phyloP scores from a whole-genome alignment of 2,329 filamentous ascomycete genomes.

The Elsinoe fawcettii region DNA sequence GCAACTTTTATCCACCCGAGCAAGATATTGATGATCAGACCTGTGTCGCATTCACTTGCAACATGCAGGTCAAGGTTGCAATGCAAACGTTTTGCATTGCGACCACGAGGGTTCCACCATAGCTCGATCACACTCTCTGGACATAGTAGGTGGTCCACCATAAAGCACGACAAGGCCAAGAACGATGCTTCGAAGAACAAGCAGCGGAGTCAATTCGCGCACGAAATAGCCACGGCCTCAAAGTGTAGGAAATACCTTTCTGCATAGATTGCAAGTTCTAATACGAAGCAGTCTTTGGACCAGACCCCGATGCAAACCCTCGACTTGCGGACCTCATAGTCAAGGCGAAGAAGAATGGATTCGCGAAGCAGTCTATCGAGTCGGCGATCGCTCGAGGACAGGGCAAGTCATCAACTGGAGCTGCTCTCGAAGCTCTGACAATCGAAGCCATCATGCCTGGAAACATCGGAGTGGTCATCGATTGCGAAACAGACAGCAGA shows the following conservation, averaged over 20 bases:
- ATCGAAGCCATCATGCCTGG: conserved; percentile 75
- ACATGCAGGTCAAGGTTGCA: conserved; percentile 11
- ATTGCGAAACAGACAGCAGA: conserved; percentile 79
- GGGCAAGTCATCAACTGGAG: conserved; percentile 67
- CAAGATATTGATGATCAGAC: conserved; percentile 6
- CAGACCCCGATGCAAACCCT: conserved; percentile 65
- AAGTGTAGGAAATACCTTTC: conserved; percentile 49
- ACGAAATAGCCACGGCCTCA: conserved; percentile 66
- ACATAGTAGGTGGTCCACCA: conserved; percentile 93
- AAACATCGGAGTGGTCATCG: conserved; percentile 67
- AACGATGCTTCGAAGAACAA: conserved; percentile 73
- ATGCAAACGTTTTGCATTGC: background rate
- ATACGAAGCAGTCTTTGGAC: conserved; percentile 53
- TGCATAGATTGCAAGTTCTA: background rate
- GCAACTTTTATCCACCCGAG: background rate
- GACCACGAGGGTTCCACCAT: conserved; percentile 17
- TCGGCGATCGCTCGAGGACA: conserved; percentile 80
- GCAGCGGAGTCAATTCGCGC: conserved; percentile 59
- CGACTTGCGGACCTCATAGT: conserved; percentile 65
- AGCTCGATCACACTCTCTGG: conserved; percentile 44
- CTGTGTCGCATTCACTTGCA: conserved; percentile 8
- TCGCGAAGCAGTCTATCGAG: conserved; percentile 80
- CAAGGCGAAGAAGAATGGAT: conserved; percentile 74
- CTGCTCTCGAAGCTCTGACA: conserved; percentile 65
- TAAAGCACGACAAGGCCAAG: conserved; percentile 87